Conservation (phyloP, 2,329 filamentous ascomycete genomes). For the Coniochaeta prunicola region DNA sequence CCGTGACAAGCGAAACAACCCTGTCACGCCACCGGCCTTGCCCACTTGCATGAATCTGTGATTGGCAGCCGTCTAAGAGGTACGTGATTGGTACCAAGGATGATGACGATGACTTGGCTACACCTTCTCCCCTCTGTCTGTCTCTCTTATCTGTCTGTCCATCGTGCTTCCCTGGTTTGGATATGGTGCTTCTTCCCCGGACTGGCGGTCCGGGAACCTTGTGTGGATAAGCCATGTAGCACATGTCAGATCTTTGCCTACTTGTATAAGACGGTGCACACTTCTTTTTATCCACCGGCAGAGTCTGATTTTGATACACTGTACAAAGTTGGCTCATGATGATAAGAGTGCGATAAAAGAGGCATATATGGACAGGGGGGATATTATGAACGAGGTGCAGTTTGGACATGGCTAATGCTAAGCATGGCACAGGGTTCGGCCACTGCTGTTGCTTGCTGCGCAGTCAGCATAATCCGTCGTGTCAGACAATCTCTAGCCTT, state of each 20-base stretch:
- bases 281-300: no score
- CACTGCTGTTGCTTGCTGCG: not conserved
- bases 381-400: not conserved
- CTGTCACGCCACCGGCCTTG: not conserved
- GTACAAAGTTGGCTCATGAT: no score
- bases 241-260: no score
- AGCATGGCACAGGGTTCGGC: not conserved
- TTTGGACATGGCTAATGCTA: not conserved
- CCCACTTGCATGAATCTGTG: not conserved
- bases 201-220: no score
- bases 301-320: no score
- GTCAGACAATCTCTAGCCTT: not conserved
- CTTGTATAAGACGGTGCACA: no score
- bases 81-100: not conserved
- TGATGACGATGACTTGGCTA: not conserved
- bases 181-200: no score
- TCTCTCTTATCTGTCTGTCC: not conserved
- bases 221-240: no score
- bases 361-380: no score
- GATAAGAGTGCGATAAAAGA: no score
- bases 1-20: not conserved
- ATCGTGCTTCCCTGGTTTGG: not conserved
- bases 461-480: not conserved
- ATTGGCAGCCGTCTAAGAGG: not conserved
- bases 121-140: no score